Base-by-base conservation (phyloP, 306 rosid species). In the Datisca glomerata region DNA sequence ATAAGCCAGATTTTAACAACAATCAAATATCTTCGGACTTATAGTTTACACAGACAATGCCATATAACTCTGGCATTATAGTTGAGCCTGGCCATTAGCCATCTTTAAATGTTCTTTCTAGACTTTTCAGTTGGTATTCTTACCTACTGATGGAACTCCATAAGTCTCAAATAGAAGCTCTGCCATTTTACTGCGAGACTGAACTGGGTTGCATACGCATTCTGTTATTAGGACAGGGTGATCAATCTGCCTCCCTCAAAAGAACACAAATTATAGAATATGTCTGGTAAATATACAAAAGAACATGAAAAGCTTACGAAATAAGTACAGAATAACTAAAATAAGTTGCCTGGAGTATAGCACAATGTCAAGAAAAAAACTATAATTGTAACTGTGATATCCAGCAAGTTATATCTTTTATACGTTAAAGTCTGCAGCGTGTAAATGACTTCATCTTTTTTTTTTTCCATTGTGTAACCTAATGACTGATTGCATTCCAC, bases 161-260 rank as follows among this genome's bases (percentile, higher is more conserved):
- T 84, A 89, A 21, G 98, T 84, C 72, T 91, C 96, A 66, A 91
- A 91, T 43, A 84, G 80, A 61, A 91, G 96, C 56, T 91, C 98
- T 24, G 74, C 93, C 98, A 91, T 91, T 75, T 84, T 84, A 75
- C 85, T 68, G 19, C 98, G 93, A 56, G 96, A 91, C 18, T 91
- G 93, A 56, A 84, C 67, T 34, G 98, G 94, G 65, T 91, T 91
- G 86, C 96, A 72, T 7, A 67, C 76, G 18, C 98, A 91, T 69
- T 91, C 93, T 51, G 98, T 91, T 43, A 91, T 75, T 74, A 91
- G 76, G 64, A 84, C 62, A 32, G 98, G 94, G 60, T 91, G 96
- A 70, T 91, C 85, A 57, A 91, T 78, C 93, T 82, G 91, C 56
- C 98, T 71, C 84, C 95, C 75, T 70, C 64, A 72, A 89, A 65